Evolutionary conservation across 768 basidiomycete species (phyloP).

Genomic region (Suillus tomentosus): DNA sequence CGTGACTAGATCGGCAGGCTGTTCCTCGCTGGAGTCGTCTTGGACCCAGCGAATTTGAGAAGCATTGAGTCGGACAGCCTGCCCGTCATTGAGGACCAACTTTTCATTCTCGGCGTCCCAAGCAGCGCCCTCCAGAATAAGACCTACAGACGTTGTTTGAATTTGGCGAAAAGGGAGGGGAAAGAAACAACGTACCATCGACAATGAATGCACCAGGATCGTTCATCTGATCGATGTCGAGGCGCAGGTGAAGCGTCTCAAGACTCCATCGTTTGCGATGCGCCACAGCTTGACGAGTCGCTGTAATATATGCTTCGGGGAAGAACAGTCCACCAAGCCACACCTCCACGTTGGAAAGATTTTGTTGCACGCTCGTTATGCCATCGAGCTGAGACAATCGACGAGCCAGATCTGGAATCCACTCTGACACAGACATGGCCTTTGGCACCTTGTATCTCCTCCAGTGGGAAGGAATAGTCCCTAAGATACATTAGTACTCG

Average conservation of each 20-base stretch:
- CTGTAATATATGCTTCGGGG: conserved; percentile 95
- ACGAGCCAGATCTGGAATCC: conserved; percentile 80
- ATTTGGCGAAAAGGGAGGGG: conserved; percentile 10
- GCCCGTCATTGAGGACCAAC: conserved; percentile 84
- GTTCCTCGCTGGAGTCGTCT: conserved; percentile 31
- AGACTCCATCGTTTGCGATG: conserved; percentile 91
- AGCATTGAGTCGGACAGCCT: conserved; percentile 72
- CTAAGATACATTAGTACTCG: conserved; percentile 41
- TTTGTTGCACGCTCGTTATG: conserved; percentile 56
- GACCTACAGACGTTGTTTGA: conserved; percentile 48
- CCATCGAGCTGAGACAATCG: conserved; percentile 82
- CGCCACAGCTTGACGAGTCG: conserved; percentile 93
- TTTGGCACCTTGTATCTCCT: conserved; percentile 85
- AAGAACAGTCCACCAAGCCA: conserved; percentile 96
- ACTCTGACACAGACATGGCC: conserved; percentile 78
- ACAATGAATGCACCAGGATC: conserved; percentile 82
- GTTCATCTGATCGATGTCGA: conserved; percentile 82
- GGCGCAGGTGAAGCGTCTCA: conserved; percentile 77
- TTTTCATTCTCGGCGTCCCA: conserved; percentile 59
- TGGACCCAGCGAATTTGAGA: conserved; percentile 91
- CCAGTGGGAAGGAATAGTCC: conserved; percentile 89
- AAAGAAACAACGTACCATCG: conserved; percentile 52
- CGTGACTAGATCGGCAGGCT: conserved; percentile 50
- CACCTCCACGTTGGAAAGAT: conserved; percentile 70
- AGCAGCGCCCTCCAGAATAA: conserved; percentile 84